phyloP scores from a whole-genome alignment of 768 basidiomycete species.

The Phaeolepiota aurea region DNA sequence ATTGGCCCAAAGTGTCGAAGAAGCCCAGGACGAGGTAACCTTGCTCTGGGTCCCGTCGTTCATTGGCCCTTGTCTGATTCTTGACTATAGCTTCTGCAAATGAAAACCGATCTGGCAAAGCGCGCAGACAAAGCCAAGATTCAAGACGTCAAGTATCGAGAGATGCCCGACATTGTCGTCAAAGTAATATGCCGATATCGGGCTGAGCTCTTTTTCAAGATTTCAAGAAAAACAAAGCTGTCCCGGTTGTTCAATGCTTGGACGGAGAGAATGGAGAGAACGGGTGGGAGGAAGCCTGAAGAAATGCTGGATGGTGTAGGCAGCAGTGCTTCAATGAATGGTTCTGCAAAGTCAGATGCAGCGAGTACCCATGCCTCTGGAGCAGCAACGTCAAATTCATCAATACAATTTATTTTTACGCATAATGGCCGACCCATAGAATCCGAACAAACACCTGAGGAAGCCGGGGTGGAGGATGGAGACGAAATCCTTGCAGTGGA shows the following conservation, averaged over 20 bases:
- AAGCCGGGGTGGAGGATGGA: conserved; percentile 79
- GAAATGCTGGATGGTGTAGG: conserved; percentile 15
- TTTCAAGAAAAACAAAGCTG: conserved; percentile 83
- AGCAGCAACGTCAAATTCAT: conserved; percentile 25
- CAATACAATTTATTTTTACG: conserved; percentile 80
- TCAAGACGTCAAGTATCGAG: conserved; percentile 75
- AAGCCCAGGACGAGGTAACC: conserved; percentile 75
- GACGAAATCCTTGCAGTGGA: conserved; percentile 88
- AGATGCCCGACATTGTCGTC: conserved; percentile 85
- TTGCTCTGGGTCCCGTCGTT: not conserved
- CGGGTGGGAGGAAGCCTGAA: conserved; percentile 35
- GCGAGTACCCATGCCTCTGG: conserved; percentile 35
- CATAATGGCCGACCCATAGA: conserved; percentile 76
- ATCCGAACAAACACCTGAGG: conserved; percentile 78
- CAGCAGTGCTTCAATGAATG: conserved; percentile 31
- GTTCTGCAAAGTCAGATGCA: conserved; percentile 41
- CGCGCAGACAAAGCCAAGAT: conserved; percentile 71
- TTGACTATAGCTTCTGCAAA: conserved; percentile 53
- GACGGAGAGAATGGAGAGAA: conserved; percentile 81
- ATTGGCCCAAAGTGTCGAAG: conserved; percentile 71
- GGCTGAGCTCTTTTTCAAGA: conserved; percentile 88
- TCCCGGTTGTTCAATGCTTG: conserved; percentile 79
- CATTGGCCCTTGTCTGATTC: too few species aligned
- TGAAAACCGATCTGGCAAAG: conserved; percentile 77
- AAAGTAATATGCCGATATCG: conserved; percentile 86